A percentile compares a stretch with the other conserved stretches of the same genome.
phyloP scores from a whole-genome alignment of 169 alveolate species.

The Plasmodium gonderi region DNA sequence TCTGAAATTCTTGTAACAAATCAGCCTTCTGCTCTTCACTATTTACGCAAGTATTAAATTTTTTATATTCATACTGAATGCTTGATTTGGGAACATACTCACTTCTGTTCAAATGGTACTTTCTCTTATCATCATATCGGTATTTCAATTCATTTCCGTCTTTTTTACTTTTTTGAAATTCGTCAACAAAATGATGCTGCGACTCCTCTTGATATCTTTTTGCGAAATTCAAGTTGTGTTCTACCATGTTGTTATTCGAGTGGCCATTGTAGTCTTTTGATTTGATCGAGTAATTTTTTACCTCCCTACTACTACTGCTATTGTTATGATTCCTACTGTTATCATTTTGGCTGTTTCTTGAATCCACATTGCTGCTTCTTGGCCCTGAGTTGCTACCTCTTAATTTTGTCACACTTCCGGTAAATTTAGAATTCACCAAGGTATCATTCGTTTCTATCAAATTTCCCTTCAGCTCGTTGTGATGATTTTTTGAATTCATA shows the following conservation, averaged over 20 bases:
- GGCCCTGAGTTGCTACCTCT: background rate
- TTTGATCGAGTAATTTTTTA: background rate
- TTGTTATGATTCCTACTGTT: background rate
- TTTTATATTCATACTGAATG: background rate
- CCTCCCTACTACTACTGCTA: background rate
- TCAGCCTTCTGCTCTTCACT: constrained; percentile 24
- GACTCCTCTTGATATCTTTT: background rate
- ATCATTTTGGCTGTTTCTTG: background rate
- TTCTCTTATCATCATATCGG: constrained; percentile 1
- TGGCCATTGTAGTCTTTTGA: background rate
- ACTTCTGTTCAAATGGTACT: constrained; percentile 33
- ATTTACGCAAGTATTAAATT: constrained; percentile 36
- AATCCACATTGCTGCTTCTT: background rate
- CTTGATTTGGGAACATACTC: constrained; percentile 29
- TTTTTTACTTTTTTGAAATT: background rate
- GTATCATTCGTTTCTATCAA: background rate
- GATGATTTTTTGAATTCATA: constrained; percentile 8
- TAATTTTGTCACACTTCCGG: background rate
- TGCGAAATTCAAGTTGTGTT: background rate
- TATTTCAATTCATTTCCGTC: background rate
- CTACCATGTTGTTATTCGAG: constrained; percentile 6
- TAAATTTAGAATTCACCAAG: constrained; percentile 17
- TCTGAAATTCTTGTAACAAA: constrained; percentile 24
- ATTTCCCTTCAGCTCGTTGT: background rate
- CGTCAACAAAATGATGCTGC: background rate